Evolutionary conservation across 163 green algal species (phyloP), one percentile per base, ranked within the genome.

Genomic region (Scenedesmus sp.): DNA sequence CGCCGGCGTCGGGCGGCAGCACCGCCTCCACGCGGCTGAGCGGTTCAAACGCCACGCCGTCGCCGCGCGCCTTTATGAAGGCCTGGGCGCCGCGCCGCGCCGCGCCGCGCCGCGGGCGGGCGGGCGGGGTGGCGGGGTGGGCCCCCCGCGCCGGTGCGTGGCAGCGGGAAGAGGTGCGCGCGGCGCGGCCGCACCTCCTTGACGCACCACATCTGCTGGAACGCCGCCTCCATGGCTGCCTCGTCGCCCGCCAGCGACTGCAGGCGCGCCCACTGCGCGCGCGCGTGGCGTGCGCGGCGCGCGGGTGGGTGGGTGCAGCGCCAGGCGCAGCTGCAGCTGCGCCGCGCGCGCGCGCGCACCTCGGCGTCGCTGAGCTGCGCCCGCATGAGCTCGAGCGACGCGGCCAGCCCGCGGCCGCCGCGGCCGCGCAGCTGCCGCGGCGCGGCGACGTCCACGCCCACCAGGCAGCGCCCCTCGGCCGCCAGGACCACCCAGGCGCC

Each of bases 401-500:
- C 44, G 18, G 53, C 45, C 36, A 84, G 50, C 20, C 22, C 65
- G 60, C 4, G 63, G 34, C 47, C 39, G n/a, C 29, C 50, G 1
- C 60, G 51, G 17, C 87, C n/a, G 7, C 77, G 83, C 33, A 89
- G 26, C 63, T 88, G 80, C 18, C 82, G 75, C 11, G 92, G 93
- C 1, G 92, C 92, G 9, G 91, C 87, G 26, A 98, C 91, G 79
- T 98, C 95, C 4, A 95, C 89, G 4, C 95, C 95, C 57, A 85
- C 88, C 0, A 97, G 44, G 74, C 80, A 91, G 2, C 91, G 29
- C 7, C 88, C 84, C 53, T 98, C 94, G 0, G 84, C 83, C 0
- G 89, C 93, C 28, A 98, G 80, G 6, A 94, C 87, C 2, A 97
- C 94, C 67, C 90, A 98, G 57, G 94, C 75, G 1, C 94, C 94